Evolutionary conservation across 257 asterid genomes (phyloP).

Genomic region (Nicotiana tabacum): DNA sequence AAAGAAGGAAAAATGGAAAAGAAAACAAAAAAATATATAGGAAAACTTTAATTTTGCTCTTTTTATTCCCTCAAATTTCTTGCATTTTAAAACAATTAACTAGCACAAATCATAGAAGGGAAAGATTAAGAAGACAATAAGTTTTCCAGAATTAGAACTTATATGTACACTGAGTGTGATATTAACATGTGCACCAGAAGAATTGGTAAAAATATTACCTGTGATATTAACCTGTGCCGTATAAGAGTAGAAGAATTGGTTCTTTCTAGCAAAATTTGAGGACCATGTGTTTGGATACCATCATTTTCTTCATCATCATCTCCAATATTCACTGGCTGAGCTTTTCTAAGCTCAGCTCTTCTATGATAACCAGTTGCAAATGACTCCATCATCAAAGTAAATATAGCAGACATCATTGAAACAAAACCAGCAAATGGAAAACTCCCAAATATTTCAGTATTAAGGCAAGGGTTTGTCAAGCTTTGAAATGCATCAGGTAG

Average conservation of each 20-base stretch:
- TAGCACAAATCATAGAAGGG: too few species aligned
- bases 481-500: constrained; percentile 28
- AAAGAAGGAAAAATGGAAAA: too few species aligned
- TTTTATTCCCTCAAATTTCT: not conserved
- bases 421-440: constrained; percentile 26
- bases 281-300: constrained; percentile 5
- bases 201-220: constrained; percentile 10
- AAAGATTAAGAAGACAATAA: too few species aligned
- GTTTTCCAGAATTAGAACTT: too few species aligned
- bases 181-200: constrained; percentile 10
- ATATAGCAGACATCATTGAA: constrained; percentile 25
- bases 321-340: constrained; percentile 19
- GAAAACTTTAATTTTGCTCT: too few species aligned
- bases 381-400: constrained; percentile 25
- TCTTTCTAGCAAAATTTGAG: constrained; percentile 12
- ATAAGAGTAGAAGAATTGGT: constrained; percentile 18
- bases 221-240: constrained; percentile 26
- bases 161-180: not conserved
- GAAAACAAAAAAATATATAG: too few species aligned
- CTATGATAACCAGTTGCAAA: constrained; percentile 20
- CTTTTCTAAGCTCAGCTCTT: constrained; percentile 19
- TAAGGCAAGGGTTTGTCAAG: constrained; percentile 15
- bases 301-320: constrained; percentile 3
- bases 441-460: constrained; percentile 2
- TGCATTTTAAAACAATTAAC: not conserved